Percentiles rank a stretch among this genome's conserved stretches.
phyloP scores from a whole-genome alignment of 2,329 filamentous ascomycete genomes.

The Harringtonia lauricola region DNA sequence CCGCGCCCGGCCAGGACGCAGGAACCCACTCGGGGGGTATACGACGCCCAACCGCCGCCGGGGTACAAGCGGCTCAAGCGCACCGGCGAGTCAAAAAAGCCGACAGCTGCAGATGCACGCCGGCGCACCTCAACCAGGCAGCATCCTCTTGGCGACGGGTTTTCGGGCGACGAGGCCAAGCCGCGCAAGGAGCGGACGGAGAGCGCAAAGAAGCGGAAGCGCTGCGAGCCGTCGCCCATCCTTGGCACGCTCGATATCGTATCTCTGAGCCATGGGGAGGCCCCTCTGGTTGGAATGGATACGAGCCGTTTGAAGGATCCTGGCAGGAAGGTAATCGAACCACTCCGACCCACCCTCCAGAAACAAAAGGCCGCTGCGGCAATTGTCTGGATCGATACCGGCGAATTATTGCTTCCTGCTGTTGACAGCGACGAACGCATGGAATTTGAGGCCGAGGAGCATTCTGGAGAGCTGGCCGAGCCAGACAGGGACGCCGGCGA shows the following conservation, averaged over 20 bases:
- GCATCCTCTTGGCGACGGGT: conserved; percentile 7
- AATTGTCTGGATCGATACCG: not conserved
- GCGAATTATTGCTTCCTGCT: not conserved
- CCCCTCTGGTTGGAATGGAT: no score
- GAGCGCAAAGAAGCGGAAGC: conserved; percentile 2
- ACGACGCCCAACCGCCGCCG: conserved; percentile 4
- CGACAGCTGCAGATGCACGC: not conserved
- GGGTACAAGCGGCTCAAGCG: conserved; percentile 11
- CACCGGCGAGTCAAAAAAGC: not conserved
- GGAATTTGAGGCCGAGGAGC: not conserved
- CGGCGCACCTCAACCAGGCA: not conserved
- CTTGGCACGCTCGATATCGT: conserved; percentile 7
- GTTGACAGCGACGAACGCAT: not conserved
- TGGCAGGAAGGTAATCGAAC: not conserved
- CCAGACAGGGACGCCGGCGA: not conserved
- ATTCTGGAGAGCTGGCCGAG: not conserved
- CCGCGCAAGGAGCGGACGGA: not conserved
- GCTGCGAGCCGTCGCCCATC: conserved; percentile 2
- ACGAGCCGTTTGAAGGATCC: no score
- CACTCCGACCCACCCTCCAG: not conserved
- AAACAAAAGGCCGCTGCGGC: not conserved
- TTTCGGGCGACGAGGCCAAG: conserved; percentile 10
- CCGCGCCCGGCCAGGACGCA: no score
- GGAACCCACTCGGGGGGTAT: no score
- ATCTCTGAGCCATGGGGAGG: conserved; percentile 1